phyloP scores from a whole-genome alignment of 2,329 filamentous ascomycete species.

The Nannizzia gypsea region DNA sequence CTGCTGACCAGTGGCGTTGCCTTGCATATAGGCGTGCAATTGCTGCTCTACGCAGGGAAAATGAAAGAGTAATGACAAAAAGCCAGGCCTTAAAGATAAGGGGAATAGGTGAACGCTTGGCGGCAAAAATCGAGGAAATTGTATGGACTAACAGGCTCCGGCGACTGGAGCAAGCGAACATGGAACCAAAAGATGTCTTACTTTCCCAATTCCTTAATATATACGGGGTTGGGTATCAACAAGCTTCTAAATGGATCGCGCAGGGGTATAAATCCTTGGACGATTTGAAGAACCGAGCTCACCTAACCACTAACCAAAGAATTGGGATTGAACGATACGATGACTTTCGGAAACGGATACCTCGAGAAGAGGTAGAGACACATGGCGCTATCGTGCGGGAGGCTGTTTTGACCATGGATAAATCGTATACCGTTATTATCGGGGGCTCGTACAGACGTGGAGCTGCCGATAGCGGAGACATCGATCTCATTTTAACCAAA shows the following conservation, averaged over 20 bases:
- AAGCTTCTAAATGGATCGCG: conserved; percentile 64
- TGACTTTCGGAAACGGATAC: conserved; percentile 69
- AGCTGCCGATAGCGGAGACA: conserved; percentile 60
- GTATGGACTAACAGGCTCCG: conserved; percentile 59
- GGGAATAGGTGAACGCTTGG: conserved; percentile 59
- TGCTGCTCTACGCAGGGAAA: conserved; percentile 56
- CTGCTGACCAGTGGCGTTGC: conserved; percentile 65
- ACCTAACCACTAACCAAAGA: conserved; percentile 56
- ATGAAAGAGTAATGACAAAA: conserved; percentile 51
- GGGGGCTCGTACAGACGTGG: conserved; percentile 80
- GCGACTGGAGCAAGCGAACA: conserved; percentile 57
- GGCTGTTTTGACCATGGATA: conserved; percentile 50
- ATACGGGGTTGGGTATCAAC: conserved; percentile 61
- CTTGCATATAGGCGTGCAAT: conserved; percentile 68
- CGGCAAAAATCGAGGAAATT: conserved; percentile 83
- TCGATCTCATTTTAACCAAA: conserved; percentile 75
- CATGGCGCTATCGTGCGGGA: conserved; percentile 54
- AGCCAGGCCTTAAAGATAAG: conserved; percentile 57
- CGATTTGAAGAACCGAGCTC: conserved; percentile 52
- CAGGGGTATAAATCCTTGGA: conserved; percentile 63
- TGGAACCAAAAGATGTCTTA: conserved; percentile 53
- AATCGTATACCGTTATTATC: conserved; percentile 56
- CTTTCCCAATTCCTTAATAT: conserved; percentile 63
- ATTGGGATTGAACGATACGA: conserved; percentile 69
- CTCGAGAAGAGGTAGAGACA: conserved; percentile 59